Base-by-base conservation (phyloP, 345 rosid species). In the Raphanus raphanistrum region DNA sequence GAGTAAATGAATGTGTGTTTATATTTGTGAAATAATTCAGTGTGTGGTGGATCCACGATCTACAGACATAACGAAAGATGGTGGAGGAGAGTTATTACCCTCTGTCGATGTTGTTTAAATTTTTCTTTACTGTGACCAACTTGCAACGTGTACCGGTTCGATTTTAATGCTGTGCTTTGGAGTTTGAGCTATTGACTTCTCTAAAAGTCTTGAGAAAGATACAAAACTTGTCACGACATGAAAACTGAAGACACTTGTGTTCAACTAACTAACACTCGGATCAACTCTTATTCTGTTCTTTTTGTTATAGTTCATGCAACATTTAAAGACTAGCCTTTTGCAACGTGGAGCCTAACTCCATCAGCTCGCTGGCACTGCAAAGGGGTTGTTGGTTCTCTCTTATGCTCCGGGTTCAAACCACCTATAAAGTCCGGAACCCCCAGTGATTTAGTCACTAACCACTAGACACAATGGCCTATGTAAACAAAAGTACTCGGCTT, bases 101-200 rank as follows among this genome's bases (percentile, higher is more conserved):
- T 79, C n/a, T 79, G 70, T 68, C 70, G 25, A 36, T 35, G 63
- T 59, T 78, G 54, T 33, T 79, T 61, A 33, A 58, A 66, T 33
- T 79, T 79, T 60, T 35, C 11, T 66, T 68, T 35, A 72, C 68
- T 17, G 45, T 35, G 43, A 31, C 32, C 65, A 72, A 68, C 60
- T 67, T 61, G 77, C 43, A 28, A 15, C 21, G 70, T 36, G 78
- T 21, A 73, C 55, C 21, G 70, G 82, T 79, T 68, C 82, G 74
- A 61, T 33, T 79, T 79, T 73, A 79, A 79, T 68, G 71, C 70
- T 1, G 12, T 73, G 71, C 75, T 35, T 79, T 63, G 78, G 71
- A 25, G 45, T 7, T 55, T 55, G 82, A 28, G 82, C 3, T 73
- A 3, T 79, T 74, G 78, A 73, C 78, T 68, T 68, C 50, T 61